Evolutionary conservation across 2,329 filamentous ascomycete species (phyloP).

Genomic region (Mycosphaerella sp.): DNA sequence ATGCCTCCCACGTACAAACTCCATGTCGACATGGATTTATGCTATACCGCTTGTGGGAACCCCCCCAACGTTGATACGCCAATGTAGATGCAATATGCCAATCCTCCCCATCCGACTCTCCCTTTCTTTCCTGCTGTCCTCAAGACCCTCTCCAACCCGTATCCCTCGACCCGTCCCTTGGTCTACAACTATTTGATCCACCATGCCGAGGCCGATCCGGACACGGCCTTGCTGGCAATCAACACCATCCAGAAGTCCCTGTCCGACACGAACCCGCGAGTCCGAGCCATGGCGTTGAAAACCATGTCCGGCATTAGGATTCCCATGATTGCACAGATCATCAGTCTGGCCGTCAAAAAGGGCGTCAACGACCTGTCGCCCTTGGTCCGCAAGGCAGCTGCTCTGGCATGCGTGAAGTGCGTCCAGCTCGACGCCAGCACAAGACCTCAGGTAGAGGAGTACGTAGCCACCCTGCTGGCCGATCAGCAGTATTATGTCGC

Average conservation of each 20-base stretch:
- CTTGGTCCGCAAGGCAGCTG: slow-evolving; percentile 84
- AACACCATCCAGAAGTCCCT: slow-evolving; percentile 98
- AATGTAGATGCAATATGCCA: slow-evolving; percentile 85
- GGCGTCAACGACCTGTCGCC: slow-evolving; percentile 91
- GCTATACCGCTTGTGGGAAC: no score
- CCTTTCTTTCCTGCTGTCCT: slow-evolving; percentile 97
- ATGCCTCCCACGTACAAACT: slow-evolving; percentile 33
- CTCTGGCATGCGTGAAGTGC: slow-evolving; percentile 91
- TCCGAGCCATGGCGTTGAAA: slow-evolving; percentile 83
- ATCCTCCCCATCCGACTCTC: slow-evolving; percentile 77
- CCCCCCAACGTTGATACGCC: slow-evolving; percentile 13
- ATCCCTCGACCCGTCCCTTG: slow-evolving; percentile 92
- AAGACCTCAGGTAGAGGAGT: slow-evolving; percentile 75
- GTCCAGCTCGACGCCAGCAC: slow-evolving; percentile 84
- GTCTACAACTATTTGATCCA: slow-evolving; percentile 98
- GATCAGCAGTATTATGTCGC: slow-evolving; percentile 97
- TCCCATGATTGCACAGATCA: slow-evolving; percentile 95
- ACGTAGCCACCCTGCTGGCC: slow-evolving; percentile 67
- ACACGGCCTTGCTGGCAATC: slow-evolving; percentile 91
- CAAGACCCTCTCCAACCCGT: slow-evolving; percentile 93
- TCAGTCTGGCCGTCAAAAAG: slow-evolving; percentile 91
- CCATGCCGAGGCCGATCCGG: slow-evolving; percentile 92
- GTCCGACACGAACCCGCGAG: slow-evolving; percentile 82
- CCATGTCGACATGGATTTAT: background rate
- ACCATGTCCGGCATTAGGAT: slow-evolving; percentile 98